A percentile compares a stretch with the other conserved stretches of the same genome.
Conservation (phyloP, 2,329 filamentous ascomycete species). For the Hymenoscyphus occultus region DNA sequence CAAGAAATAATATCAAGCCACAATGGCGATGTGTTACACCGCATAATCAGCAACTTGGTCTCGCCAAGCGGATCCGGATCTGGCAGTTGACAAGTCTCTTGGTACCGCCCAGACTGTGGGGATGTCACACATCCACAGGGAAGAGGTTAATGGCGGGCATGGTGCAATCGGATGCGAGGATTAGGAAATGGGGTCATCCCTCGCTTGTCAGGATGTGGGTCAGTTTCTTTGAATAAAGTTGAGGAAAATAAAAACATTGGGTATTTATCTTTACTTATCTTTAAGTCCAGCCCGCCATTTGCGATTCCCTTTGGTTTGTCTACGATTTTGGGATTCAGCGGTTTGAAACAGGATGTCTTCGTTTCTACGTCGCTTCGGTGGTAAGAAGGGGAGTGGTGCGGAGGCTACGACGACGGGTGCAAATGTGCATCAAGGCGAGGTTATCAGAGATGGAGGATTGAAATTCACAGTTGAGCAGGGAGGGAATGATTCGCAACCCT, state of each 20-base stretch:
- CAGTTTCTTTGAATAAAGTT: too few species aligned
- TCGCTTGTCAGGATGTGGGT: too few species aligned
- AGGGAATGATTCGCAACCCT: conserved; percentile 46
- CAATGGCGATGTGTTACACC: not conserved
- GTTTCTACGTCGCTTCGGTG: conserved; percentile 4
- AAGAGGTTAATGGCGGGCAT: not conserved
- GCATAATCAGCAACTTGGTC: not conserved
- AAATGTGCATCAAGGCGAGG: conserved; percentile 1
- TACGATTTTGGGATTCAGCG: not conserved
- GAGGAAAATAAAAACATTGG: too few species aligned
- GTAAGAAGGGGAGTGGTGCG: not conserved
- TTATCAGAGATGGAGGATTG: conserved; percentile 13
- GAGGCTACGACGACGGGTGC: not conserved
- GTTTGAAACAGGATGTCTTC: not conserved
- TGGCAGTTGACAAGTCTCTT: conserved; percentile 1
- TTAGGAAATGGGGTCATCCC: not conserved
- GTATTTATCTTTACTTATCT: too few species aligned
- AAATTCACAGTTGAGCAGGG: conserved; percentile 31
- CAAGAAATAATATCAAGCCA: too few species aligned
- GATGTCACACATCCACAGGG: not conserved
- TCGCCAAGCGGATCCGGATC: not conserved
- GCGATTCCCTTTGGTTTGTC: too few species aligned
- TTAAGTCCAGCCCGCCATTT: too few species aligned
- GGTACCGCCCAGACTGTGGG: not conserved
- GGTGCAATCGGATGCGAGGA: not conserved